A percentile compares a stretch with the other conserved stretches of the same genome.
Conservation (phyloP, 2,329 filamentous ascomycete species). For the Colletotrichum cordylinicola region DNA sequence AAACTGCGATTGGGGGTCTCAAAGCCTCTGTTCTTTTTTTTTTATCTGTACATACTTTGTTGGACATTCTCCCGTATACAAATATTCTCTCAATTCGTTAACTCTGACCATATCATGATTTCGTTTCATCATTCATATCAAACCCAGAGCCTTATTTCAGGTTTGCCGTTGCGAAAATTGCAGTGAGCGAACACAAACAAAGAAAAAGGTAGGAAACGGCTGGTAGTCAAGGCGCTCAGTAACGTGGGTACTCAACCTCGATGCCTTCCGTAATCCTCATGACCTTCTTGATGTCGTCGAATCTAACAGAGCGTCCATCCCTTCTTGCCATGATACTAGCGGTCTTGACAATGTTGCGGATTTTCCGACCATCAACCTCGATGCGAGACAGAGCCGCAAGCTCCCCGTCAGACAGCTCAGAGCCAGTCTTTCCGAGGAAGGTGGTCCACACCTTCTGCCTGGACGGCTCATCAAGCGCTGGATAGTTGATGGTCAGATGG, state of each 20-base stretch:
- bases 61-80: not conserved
- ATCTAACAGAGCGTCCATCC: conserved; percentile 7
- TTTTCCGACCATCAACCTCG: conserved; percentile 25
- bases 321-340: conserved; percentile 27
- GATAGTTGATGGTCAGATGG: conserved; percentile 46
- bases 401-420: conserved; percentile 11
- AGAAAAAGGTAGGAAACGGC: not conserved
- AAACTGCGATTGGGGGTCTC: rapidly evolving
- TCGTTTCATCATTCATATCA: rapidly evolving
- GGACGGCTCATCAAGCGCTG: conserved; percentile 25
- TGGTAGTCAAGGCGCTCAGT: not conserved
- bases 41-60: not conserved
- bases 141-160: rapidly evolving
- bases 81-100: rapidly evolving
- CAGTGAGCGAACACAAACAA: not conserved
- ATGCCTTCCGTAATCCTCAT: conserved; percentile 29
- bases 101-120: rapidly evolving
- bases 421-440: conserved; percentile 23
- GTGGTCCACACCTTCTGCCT: conserved; percentile 29
- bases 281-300: conserved; percentile 26
- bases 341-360: conserved; percentile 30
- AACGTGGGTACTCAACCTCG: not conserved
- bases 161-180: not conserved
- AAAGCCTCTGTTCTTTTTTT: not conserved
- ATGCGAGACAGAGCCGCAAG: conserved; percentile 21